phyloP scores from a whole-genome alignment of 2,329 filamentous ascomycete genomes.

The Rhinocladiella mackenziei region DNA sequence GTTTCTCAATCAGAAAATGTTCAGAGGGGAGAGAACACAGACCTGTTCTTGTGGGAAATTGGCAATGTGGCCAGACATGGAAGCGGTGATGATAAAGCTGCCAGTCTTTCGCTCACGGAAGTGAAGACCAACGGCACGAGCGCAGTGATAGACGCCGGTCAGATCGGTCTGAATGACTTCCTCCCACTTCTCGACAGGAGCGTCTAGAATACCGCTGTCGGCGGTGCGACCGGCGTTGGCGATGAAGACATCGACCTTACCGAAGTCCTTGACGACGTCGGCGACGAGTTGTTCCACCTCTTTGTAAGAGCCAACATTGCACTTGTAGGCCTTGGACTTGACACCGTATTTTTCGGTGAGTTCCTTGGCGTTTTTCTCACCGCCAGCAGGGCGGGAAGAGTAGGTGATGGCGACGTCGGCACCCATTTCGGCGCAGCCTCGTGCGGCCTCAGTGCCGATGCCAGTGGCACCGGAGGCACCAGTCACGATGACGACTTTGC shows the following conservation, averaged over 20 bases:
- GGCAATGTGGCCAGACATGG: constrained; percentile 55
- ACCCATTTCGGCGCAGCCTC: constrained; percentile 61
- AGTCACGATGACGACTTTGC: constrained; percentile 47
- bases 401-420: constrained; percentile 66
- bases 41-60: constrained; percentile 60
- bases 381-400: constrained; percentile 57
- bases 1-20: background rate
- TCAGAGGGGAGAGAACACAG: constrained; percentile 31
- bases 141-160: constrained; percentile 80
- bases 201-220: constrained; percentile 64
- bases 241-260: constrained; percentile 63
- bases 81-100: constrained; percentile 63
- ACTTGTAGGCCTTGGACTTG: constrained; percentile 66
- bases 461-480: constrained; percentile 50
- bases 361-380: constrained; percentile 63
- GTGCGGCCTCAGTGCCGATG: constrained; percentile 64
- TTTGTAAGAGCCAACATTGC: constrained; percentile 55
- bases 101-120: constrained; percentile 64
- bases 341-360: constrained; percentile 57
- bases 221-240: constrained; percentile 69
- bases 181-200: constrained; percentile 66
- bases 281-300: constrained; percentile 55
- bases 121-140: constrained; percentile 80
- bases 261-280: constrained; percentile 64
- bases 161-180: constrained; percentile 81